A percentile compares a stretch with the other conserved stretches of the same genome.
phyloP scores from a whole-genome alignment of 805 yeast species.

The Candida pini region DNA sequence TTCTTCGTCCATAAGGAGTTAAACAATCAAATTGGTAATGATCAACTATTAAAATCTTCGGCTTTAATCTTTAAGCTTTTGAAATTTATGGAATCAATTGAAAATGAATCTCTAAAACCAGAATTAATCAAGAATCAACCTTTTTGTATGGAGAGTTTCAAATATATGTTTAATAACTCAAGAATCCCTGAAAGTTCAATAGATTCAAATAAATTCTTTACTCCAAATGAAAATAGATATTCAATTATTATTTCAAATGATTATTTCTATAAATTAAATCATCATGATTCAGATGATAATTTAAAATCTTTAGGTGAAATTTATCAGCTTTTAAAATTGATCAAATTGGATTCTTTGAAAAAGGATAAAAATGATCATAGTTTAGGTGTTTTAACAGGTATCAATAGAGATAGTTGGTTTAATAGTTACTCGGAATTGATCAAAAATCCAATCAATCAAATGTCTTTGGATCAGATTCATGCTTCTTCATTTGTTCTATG shows the following conservation, averaged over 20 bases:
- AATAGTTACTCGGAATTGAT: constrained; percentile 51
- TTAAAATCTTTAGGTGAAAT: constrained; percentile 43
- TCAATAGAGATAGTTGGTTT: constrained; percentile 82
- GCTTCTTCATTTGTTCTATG: constrained; percentile 77
- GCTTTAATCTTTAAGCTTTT: constrained; percentile 63
- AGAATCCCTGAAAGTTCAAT: constrained; percentile 66
- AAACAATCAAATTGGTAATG: constrained; percentile 47
- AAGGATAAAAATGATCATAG: constrained; percentile 42
- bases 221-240: constrained; percentile 51
- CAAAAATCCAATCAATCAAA: constrained; percentile 55
- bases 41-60: constrained; percentile 70
- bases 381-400: constrained; percentile 74
- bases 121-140: constrained; percentile 72
- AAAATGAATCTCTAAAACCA: constrained; percentile 69
- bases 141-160: constrained; percentile 92
- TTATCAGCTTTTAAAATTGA: constrained; percentile 52
- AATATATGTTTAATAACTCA: constrained; percentile 83
- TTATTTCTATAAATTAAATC: constrained; percentile 71
- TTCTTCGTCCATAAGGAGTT: constrained; percentile 79
- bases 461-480: constrained; percentile 61
- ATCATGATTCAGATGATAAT: constrained; percentile 42
- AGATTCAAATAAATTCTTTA: constrained; percentile 53
- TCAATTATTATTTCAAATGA: constrained; percentile 70
- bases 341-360: constrained; percentile 34
- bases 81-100: constrained; percentile 61